Conservation (phyloP, 176 grass and related monocot species). For the Aegilops speltoides region DNA sequence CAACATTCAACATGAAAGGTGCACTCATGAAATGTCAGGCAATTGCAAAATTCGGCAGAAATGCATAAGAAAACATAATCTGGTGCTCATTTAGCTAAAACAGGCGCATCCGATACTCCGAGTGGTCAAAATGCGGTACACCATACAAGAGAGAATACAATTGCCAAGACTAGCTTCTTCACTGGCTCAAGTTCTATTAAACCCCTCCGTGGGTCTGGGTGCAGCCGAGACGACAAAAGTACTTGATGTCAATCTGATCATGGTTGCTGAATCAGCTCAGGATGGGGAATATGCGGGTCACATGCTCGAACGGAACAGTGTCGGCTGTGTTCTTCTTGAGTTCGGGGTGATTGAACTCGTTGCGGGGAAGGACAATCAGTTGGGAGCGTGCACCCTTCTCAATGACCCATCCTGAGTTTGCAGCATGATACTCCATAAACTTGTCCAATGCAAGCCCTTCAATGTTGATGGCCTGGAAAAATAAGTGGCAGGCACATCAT, state of each 20-base stretch:
- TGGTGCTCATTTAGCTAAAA: not conserved
- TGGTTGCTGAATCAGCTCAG: constrained; percentile 63
- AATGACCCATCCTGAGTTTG: constrained; percentile 75
- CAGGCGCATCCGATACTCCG: not conserved
- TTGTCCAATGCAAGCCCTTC: constrained; percentile 94
- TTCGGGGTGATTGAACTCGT: constrained; percentile 86
- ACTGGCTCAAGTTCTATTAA: constrained; percentile 20
- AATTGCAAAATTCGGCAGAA: not conserved
- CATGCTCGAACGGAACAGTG: constrained; percentile 67
- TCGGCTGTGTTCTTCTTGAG: constrained; percentile 92
- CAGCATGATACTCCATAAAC: constrained; percentile 82
- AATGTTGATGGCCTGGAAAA: constrained; percentile 79
- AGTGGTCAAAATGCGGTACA: not conserved
- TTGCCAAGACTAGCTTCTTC: constrained; percentile 31
- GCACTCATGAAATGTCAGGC: not conserved
- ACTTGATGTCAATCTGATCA: constrained; percentile 10
- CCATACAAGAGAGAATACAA: not conserved
- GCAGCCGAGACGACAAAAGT: not conserved
- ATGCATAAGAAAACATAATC: not conserved
- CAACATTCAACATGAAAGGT: not conserved
- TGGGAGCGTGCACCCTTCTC: constrained; percentile 72
- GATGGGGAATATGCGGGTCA: constrained; percentile 84
- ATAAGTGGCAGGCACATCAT: not conserved
- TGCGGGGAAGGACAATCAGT: constrained; percentile 72
- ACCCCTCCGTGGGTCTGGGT: not conserved